Evolutionary conservation across 2,329 filamentous ascomycete genomes (phyloP).

Genomic region (Aspergillus luchuensis): DNA sequence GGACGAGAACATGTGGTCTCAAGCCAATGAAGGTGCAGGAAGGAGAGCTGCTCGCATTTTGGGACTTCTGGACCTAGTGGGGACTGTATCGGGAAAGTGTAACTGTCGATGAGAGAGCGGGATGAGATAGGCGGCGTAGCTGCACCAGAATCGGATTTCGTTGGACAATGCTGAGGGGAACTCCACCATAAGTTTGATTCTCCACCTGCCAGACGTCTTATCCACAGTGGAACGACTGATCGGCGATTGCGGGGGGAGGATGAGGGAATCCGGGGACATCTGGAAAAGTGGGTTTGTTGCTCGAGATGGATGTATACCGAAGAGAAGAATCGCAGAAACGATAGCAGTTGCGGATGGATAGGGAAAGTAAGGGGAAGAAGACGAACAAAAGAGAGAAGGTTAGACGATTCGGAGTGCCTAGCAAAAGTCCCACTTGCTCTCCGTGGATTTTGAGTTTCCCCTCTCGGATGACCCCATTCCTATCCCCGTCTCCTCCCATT

Average conservation of each 20-base stretch:
- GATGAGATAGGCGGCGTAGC: slow-evolving; percentile 1
- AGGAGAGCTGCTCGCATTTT: not conserved
- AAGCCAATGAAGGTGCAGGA: slow-evolving; percentile 3
- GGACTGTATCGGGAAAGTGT: slow-evolving; percentile 7
- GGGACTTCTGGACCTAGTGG: slow-evolving; percentile 11
- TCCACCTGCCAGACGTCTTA: slow-evolving; percentile 7
- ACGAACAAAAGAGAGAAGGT: no score
- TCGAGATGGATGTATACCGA: not conserved
- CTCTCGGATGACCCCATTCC: not conserved
- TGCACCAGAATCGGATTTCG: slow-evolving; percentile 6
- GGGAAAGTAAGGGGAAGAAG: no score
- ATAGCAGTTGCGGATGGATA: not conserved
- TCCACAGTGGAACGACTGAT: slow-evolving; percentile 20
- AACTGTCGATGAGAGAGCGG: slow-evolving; percentile 1
- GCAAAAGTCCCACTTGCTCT: no score
- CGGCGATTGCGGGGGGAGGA: slow-evolving; percentile 16
- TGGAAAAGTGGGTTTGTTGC: slow-evolving; percentile 10
- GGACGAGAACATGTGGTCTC: not conserved
- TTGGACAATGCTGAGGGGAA: slow-evolving; percentile 13
- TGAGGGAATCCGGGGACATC: slow-evolving; percentile 17
- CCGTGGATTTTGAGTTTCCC: no score
- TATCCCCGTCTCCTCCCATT: not conserved
- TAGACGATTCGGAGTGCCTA: no score
- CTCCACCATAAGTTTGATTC: slow-evolving; percentile 5
- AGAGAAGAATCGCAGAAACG: no score